Evolutionary conservation across 768 basidiomycete species (phyloP).

Genomic region (Hygrocybe coccinea): DNA sequence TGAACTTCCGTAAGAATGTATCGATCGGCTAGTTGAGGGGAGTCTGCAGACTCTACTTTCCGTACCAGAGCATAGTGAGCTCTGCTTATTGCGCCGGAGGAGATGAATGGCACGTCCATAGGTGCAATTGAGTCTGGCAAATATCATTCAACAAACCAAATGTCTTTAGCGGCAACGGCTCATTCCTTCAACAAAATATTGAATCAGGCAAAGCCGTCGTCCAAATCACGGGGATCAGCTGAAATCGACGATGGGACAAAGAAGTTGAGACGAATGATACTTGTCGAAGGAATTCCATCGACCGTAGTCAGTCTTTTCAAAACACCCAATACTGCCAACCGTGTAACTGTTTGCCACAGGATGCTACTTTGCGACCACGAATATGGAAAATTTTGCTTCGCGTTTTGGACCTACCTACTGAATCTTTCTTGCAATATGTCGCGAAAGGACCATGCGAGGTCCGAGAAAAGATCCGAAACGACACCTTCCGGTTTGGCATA

Average conservation of each 20-base stretch:
- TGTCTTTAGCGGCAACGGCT: slow-evolving; percentile 42
- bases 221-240: slow-evolving; percentile 60
- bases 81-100: slow-evolving; percentile 73
- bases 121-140: neutral
- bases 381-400: slow-evolving; percentile 94
- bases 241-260: slow-evolving; percentile 76
- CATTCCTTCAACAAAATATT: slow-evolving; percentile 81
- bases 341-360: slow-evolving; percentile 51
- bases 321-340: too few relatives aligned
- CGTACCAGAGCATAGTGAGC: slow-evolving; percentile 72
- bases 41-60: slow-evolving; percentile 59
- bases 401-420: slow-evolving; percentile 72
- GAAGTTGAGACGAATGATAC: slow-evolving; percentile 79
- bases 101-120: slow-evolving; percentile 74
- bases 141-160: slow-evolving; percentile 13
- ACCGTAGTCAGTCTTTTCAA: slow-evolving; percentile 53
- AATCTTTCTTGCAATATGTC: slow-evolving; percentile 73
- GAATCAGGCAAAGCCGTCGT: slow-evolving; percentile 58
- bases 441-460: slow-evolving; percentile 82
- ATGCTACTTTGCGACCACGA: slow-evolving; percentile 76
- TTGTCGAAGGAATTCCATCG: slow-evolving; percentile 88
- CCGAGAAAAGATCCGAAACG: slow-evolving; percentile 89
- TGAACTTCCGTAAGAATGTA: slow-evolving; percentile 56
- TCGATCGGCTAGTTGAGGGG: slow-evolving; percentile 57
- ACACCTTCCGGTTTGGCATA: slow-evolving; percentile 76